These are phyloP conservation scores for Penicillium sp. DNA, from an alignment of 2,329 filamentous ascomycete genomes.

Conservation along the genomic window DNA sequence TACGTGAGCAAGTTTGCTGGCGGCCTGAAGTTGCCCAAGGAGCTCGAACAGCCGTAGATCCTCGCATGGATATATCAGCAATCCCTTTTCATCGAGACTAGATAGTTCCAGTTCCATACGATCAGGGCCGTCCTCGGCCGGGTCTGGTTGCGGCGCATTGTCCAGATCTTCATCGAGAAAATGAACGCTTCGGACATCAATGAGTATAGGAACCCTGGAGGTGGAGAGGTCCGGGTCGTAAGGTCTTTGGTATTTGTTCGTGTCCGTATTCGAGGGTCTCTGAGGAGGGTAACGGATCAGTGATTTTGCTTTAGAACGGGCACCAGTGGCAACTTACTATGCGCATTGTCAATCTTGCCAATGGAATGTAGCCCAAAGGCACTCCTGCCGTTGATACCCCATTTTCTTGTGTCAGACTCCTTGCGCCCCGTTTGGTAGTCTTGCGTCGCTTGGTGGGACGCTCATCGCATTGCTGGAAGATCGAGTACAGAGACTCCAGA, in stretches of 20 bases:
- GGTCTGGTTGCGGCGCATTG: background rate
- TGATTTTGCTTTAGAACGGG: background rate
- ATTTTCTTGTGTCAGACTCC: slow-evolving; percentile 14
- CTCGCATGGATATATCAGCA: slow-evolving; percentile 17
- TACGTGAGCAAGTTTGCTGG: slow-evolving; percentile 16
- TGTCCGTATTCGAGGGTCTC: slow-evolving; percentile 12
- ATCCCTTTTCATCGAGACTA: slow-evolving; percentile 9
- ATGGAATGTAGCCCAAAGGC: slow-evolving; percentile 28
- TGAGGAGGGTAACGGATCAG: slow-evolving; percentile 9
- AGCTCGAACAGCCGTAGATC: slow-evolving; percentile 15
- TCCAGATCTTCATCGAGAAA: background rate
- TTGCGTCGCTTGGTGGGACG: slow-evolving; percentile 30
- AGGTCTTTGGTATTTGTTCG: background rate
- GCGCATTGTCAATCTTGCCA: slow-evolving; percentile 24
- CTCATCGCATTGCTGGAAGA: slow-evolving; percentile 18
- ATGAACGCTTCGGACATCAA: slow-evolving; percentile 9
- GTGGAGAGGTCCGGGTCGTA: background rate
- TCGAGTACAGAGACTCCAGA: slow-evolving; percentile 19
- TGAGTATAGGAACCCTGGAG: slow-evolving; percentile 16
- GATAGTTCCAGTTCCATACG: slow-evolving; percentile 17
- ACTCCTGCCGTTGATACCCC: slow-evolving; percentile 13
- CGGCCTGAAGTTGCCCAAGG: slow-evolving; percentile 20
- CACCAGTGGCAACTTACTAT: slow-evolving; percentile 23
- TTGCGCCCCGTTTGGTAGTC: slow-evolving; percentile 12
- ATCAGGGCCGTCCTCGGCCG: slow-evolving; percentile 7